phyloP scores from a whole-genome alignment of 2,329 filamentous ascomycete species.

The Lachnellula occidentalis region DNA sequence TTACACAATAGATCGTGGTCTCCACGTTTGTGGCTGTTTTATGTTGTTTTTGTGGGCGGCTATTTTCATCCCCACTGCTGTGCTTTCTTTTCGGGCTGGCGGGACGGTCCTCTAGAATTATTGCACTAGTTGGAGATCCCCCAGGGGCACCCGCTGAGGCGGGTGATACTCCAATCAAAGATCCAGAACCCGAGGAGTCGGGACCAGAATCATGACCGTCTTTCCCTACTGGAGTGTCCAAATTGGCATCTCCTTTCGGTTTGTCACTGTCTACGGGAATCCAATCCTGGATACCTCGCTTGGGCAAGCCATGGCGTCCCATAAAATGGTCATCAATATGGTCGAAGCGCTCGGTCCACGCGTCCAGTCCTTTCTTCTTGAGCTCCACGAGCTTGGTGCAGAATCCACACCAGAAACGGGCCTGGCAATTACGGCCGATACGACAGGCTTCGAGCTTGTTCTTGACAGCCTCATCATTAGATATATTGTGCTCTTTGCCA shows the following conservation, averaged over 20 bases:
- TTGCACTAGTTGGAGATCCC: slow-evolving; percentile 9
- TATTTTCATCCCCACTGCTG: slow-evolving; percentile 3
- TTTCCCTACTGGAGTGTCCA: background rate
- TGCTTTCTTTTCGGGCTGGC: slow-evolving; percentile 5
- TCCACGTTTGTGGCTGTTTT: slow-evolving; percentile 5
- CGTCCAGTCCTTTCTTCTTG: slow-evolving; percentile 42
- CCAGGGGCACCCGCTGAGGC: slow-evolving; percentile 1
- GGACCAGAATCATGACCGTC: background rate
- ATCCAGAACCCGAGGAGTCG: slow-evolving; percentile 1
- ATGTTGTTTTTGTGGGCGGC: slow-evolving; percentile 9
- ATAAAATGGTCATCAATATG: slow-evolving; percentile 73
- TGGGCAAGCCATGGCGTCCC: slow-evolving; percentile 38
- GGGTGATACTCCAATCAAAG: slow-evolving; percentile 2
- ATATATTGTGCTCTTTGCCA: slow-evolving; percentile 30
- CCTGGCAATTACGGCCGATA: slow-evolving; percentile 59
- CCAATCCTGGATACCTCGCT: slow-evolving; percentile 53
- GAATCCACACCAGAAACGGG: slow-evolving; percentile 83
- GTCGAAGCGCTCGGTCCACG: slow-evolving; percentile 57
- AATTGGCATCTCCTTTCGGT: slow-evolving; percentile 12
- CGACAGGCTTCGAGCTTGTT: slow-evolving; percentile 47
- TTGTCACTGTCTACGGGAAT: slow-evolving; percentile 24
- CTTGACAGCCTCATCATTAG: slow-evolving; percentile 28
- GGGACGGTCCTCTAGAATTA: slow-evolving; percentile 1
- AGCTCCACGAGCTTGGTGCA: slow-evolving; percentile 53
- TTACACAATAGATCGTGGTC: slow-evolving; percentile 20